Evolutionary conservation across 106 monocot genomes (phyloP).

Genomic region (Apostasia shenzhenica): DNA sequence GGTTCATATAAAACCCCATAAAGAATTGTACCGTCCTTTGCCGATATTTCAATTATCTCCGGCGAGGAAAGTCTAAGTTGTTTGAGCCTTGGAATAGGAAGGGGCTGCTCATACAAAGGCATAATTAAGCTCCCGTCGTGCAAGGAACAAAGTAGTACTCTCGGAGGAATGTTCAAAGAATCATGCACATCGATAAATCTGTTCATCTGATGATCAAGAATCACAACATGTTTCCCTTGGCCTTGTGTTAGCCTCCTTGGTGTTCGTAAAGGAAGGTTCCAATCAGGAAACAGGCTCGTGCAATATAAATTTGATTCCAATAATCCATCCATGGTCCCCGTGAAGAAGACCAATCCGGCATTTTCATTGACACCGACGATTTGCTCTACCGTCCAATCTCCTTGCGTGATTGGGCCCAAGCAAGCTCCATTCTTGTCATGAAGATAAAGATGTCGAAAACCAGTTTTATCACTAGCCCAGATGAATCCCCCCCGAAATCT

Average conservation of each 20-base stretch:
- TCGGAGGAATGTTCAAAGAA: slow-evolving; percentile 63
- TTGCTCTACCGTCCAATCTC: slow-evolving; percentile 97
- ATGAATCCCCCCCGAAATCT: slow-evolving; percentile 60
- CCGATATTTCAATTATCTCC: slow-evolving; percentile 55
- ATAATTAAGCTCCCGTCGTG: slow-evolving; percentile 66
- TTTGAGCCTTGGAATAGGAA: slow-evolving; percentile 33
- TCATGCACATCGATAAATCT: slow-evolving; percentile 90
- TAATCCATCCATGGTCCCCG: slow-evolving; percentile 85
- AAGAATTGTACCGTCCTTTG: slow-evolving; percentile 65
- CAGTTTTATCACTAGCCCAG: slow-evolving; percentile 96
- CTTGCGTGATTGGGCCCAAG: slow-evolving; percentile 84
- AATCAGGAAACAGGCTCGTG: slow-evolving; percentile 62
- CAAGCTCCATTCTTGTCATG: slow-evolving; percentile 72
- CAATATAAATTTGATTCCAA: slow-evolving; percentile 70
- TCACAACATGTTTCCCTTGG: slow-evolving; percentile 70
- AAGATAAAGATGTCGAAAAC: slow-evolving; percentile 90
- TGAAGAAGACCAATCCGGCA: slow-evolving; percentile 80
- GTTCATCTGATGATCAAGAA: slow-evolving; percentile 89
- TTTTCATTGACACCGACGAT: slow-evolving; percentile 85
- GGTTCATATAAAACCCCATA: slow-evolving; percentile 86
- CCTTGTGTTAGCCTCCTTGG: slow-evolving; percentile 76
- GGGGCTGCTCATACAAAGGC: slow-evolving; percentile 71
- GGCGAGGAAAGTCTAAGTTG: slow-evolving; percentile 52
- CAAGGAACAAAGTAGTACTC: slow-evolving; percentile 67
- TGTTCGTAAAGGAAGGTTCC: slow-evolving; percentile 50